Evolutionary conservation across 1,284 basidiomycete species (phyloP).

Genomic region (Papiliotrema fonsecae): DNA sequence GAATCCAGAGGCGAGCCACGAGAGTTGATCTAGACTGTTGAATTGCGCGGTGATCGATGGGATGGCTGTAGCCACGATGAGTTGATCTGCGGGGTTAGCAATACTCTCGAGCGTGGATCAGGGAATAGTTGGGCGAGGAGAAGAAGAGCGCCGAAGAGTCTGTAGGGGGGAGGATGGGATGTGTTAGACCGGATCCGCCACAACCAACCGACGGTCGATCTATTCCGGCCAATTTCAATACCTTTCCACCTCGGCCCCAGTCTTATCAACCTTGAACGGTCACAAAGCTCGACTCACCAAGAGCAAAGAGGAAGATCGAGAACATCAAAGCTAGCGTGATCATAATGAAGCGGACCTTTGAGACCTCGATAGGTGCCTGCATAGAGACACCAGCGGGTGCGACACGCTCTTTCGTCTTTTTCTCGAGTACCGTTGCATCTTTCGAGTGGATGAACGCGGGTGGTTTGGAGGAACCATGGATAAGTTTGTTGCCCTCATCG

Average conservation of each 20-base stretch:
- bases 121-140: too few species aligned
- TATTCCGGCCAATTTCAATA: too few species aligned
- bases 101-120: constrained; percentile 8
- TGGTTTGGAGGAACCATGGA: not conserved
- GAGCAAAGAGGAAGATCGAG: constrained; percentile 43
- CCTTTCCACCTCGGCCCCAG: too few species aligned
- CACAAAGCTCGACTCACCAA: constrained; percentile 28
- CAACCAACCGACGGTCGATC: too few species aligned
- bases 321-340: constrained; percentile 35
- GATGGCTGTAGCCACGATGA: constrained; percentile 50
- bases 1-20: constrained; percentile 2
- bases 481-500: too few species aligned
- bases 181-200: too few species aligned
- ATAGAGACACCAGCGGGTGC: constrained; percentile 9
- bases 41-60: constrained; percentile 40
- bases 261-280: not conserved
- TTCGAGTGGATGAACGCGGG: not conserved
- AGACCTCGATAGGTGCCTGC: constrained; percentile 24
- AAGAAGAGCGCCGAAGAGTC: too few species aligned
- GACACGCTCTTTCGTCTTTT: not conserved
- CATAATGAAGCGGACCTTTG: constrained; percentile 31
- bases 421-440: not conserved
- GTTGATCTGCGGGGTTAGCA: constrained; percentile 43
- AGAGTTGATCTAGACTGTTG: constrained; percentile 47
- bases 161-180: too few species aligned